Evolutionary conservation across 148 eudicot species (phyloP).

Genomic region (Fagopyrum homotropicum): DNA sequence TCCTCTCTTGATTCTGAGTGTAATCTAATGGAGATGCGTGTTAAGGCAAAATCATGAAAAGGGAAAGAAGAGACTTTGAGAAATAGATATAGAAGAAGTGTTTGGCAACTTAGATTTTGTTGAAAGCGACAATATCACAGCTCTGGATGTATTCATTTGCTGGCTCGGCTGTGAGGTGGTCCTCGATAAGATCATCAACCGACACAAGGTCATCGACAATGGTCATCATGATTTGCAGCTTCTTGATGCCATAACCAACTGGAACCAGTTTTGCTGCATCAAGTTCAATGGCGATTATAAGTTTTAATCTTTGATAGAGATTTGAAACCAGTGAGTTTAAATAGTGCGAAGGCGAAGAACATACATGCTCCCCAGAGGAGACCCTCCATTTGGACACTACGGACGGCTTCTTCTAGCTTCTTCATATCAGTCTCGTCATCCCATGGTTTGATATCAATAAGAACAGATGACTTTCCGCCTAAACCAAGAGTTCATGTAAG

Average conservation of each 20-base stretch:
- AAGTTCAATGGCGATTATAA: background rate
- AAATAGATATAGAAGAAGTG: background rate
- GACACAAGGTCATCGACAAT: conserved; percentile 92
- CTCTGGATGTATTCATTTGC: conserved; percentile 77
- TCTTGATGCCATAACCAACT: conserved; percentile 93
- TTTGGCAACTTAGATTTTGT: conserved; percentile 57
- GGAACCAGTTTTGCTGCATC: conserved; percentile 78
- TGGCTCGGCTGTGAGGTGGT: conserved; percentile 66
- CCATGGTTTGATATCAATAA: conserved; percentile 97
- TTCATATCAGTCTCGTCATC: conserved; percentile 99
- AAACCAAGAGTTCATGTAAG: background rate
- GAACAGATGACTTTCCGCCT: conserved; percentile 97
- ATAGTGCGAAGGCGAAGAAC: conserved; percentile 1
- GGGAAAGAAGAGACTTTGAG: background rate
- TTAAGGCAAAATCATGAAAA: background rate
- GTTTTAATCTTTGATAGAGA: background rate
- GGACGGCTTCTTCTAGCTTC: conserved; percentile 87
- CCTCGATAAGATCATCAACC: conserved; percentile 76
- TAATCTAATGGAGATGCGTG: too few relatives aligned
- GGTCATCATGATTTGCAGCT: conserved; percentile 81
- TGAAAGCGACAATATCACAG: conserved; percentile 95
- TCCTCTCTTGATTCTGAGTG: background rate
- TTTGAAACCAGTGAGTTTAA: background rate
- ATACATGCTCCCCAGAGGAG: conserved; percentile 97
- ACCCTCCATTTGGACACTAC: conserved; percentile 73